Evolutionary conservation across 768 basidiomycete species (phyloP).

Genomic region (Leucosporidium creatinivorum): DNA sequence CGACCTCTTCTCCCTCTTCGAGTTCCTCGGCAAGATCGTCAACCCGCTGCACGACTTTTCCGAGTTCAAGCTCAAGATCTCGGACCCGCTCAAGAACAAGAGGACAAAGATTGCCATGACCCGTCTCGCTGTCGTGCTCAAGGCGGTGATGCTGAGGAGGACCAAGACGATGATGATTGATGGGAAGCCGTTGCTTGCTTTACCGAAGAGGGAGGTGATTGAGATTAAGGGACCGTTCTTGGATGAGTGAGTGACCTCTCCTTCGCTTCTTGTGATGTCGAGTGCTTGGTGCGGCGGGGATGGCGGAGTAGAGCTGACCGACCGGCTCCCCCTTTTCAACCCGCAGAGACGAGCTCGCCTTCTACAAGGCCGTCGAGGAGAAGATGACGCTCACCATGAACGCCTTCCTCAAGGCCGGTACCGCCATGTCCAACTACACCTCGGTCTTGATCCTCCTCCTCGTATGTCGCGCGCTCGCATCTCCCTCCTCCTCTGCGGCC

Average conservation of each 20-base stretch:
- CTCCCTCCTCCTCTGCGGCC: no score
- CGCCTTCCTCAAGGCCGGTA: constrained; percentile 54
- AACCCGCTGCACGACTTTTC: constrained; percentile 72
- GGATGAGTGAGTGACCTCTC: constrained; percentile 30
- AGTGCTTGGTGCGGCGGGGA: no score
- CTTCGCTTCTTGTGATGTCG: no score
- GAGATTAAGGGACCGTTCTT: constrained; percentile 73
- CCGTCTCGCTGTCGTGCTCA: constrained; percentile 55
- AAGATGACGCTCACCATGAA: constrained; percentile 53
- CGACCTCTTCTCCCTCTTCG: constrained; percentile 80
- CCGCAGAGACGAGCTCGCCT: constrained; percentile 59
- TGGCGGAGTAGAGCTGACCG: no score
- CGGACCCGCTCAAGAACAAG: constrained; percentile 67
- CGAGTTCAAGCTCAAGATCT: constrained; percentile 70
- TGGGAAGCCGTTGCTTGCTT: constrained; percentile 71
- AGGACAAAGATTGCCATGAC: constrained; percentile 43
- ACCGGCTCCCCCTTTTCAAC: no score
- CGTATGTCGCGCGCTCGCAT: not conserved
- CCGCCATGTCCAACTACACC: constrained; percentile 46
- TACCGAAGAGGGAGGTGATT: constrained; percentile 66
- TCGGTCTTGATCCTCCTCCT: constrained; percentile 42
- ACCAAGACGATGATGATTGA: constrained; percentile 60
- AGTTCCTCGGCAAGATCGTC: constrained; percentile 62
- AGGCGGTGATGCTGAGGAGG: constrained; percentile 81
- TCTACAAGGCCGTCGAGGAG: constrained; percentile 64